Percentiles rank a stretch among this genome's conserved stretches.
Conservation (phyloP, 2,329 filamentous ascomycete genomes). For the Bisporella sp. region DNA sequence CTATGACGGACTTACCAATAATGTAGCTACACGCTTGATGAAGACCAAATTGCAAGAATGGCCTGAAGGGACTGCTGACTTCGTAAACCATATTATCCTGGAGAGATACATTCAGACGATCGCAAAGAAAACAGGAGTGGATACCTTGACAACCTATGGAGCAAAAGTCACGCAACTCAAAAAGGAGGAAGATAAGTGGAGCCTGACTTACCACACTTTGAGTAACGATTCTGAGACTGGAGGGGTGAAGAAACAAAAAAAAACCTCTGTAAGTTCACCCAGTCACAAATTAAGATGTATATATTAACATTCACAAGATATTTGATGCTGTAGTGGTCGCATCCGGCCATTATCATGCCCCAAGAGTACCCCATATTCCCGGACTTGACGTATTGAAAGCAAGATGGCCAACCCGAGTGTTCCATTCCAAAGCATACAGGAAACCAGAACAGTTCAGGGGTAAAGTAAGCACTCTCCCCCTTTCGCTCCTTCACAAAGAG, state of each 20-base stretch:
- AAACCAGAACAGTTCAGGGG: slow-evolving; percentile 48
- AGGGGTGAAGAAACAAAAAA: too few relatives aligned
- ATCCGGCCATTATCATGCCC: slow-evolving; percentile 60
- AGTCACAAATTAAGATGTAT: too few relatives aligned
- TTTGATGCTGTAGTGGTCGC: slow-evolving; percentile 64
- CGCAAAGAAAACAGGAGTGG: slow-evolving; percentile 12
- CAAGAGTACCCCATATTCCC: slow-evolving; percentile 51
- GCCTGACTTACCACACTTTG: slow-evolving; percentile 12
- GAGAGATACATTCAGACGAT: slow-evolving; percentile 17
- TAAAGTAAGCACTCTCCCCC: slow-evolving; percentile 28
- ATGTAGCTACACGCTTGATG: slow-evolving; percentile 19
- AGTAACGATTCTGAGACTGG: slow-evolving; percentile 3
- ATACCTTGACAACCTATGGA: slow-evolving; percentile 14
- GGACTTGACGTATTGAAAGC: slow-evolving; percentile 53
- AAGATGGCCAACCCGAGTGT: slow-evolving; percentile 43
- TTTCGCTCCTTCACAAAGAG: background rate
- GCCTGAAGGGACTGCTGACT: slow-evolving; percentile 18
- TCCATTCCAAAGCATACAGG: slow-evolving; percentile 69
- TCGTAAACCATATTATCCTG: slow-evolving; percentile 16
- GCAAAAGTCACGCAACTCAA: slow-evolving; percentile 18
- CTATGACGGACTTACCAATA: slow-evolving; percentile 21
- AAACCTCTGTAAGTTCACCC: too few relatives aligned
- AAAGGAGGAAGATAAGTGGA: slow-evolving; percentile 17
- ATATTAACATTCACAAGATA: slow-evolving; percentile 5
- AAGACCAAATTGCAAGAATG: slow-evolving; percentile 17